Evolutionary conservation across 2,329 filamentous ascomycete genomes (phyloP), one percentile per base, ranked within the genome.

Genomic region (Hypoxylon sp.): DNA sequence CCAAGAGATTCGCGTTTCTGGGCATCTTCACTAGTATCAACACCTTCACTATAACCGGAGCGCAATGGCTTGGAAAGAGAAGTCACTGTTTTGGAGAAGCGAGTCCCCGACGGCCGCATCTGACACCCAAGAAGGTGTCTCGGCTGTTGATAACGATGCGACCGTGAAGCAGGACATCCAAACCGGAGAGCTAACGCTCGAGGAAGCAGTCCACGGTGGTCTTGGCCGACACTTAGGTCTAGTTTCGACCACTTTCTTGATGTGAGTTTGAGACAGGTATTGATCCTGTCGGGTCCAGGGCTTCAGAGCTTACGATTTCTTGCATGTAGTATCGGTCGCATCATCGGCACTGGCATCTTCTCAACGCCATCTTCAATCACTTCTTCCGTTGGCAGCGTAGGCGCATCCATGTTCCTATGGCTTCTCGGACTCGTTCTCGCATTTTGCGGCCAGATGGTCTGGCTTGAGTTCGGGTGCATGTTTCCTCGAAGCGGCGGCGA

Each of bases 401-500:
- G 48, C 28, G 48, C 48, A 7, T n/a, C 48, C 9, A 34, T 51
- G 28, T 51, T 51, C 17, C 28, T 51, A 30, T 51, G 48, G 48
- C 48, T 51, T 34, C 48, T 51, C n/a, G 48, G 48, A 0, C 28
- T 51, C 5, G 23, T 51, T 51, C 48, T 51, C n/a, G 25, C 48
- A 10, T 51, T 51, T 51, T 51, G 48, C 28, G 48, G 48, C 7
- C 48, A 51, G 48, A 51, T 51, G 48, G 48, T 51, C 2, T 51
- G 48, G 48, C 48, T 51, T 17, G 48, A 51, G 17, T 51, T 51
- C 30, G 48, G 48, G 13, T 51, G 48, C 48, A 51, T 51, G 48
- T 34, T 51, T 51, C 48, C 48, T 32, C 48, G 48, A 9, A 51
- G 48, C 9, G 48, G 48, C 28, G 48, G 48, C 17, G 48, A 51